Base-by-base conservation (phyloP, 2,329 filamentous ascomycete genomes). In the Diplodia sapinea region DNA sequence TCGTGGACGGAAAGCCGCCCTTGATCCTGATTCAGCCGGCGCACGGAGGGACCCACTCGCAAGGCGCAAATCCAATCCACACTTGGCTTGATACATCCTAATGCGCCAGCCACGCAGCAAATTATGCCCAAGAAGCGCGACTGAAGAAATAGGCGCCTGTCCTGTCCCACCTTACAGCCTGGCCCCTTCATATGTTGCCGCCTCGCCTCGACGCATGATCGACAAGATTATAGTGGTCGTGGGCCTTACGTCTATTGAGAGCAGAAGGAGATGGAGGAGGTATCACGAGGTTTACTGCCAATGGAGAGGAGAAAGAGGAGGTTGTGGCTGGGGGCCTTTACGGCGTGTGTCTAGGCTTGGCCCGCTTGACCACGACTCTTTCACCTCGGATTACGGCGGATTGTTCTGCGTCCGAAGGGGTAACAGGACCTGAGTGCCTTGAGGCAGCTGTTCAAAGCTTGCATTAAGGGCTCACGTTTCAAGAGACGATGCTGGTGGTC, bases 51-150 rank as follows among this genome's bases (percentile, higher is more conserved):
- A 11, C 52, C 23, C 52, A n/a, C 29, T 33, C 2, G 8, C 26
- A 26, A 29, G 50, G 26, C 50, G 20, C 20, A 55, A 55, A 55
- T 33, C 52, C 50, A 31, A 31, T 52, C 52, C 31, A 26, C 17
- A 52, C 50, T 52, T 33, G 52, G 52, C 26, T 40, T 43, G 56
- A 59, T 31, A 47, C 56, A 47, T 59, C 47, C 47, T 59, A 59
- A 47, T 20, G 56, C 56, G 56, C 56, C 47, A 59, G 56, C 56
- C 56, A 43, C 56, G 56, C n/a, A 59, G 47, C 43, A 47, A 23
- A 59, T n/a, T n/a, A 47, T 47, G 17, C 20, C 17, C 43, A n/a
- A 47, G 43, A 47, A 47, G n/a, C 43, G 43, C 43, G 20, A 29
- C 50, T 26, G 15, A 31, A 52, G 50, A 47, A 59, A 47, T 59